Conservation (phyloP, 2,329 filamentous ascomycete genomes). For the Xylariaceae sp. region DNA sequence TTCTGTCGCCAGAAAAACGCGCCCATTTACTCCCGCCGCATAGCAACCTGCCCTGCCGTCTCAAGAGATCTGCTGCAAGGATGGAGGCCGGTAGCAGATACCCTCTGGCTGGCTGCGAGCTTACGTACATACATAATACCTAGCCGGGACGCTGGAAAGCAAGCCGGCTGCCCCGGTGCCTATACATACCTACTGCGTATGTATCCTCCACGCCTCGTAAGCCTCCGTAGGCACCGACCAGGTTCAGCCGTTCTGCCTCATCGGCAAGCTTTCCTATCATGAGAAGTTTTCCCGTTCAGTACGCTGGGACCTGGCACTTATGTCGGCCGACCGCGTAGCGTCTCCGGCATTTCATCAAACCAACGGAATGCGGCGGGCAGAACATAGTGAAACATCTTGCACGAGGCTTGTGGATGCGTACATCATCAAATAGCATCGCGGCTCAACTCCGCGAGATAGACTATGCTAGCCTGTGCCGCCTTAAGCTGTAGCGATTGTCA, state of each 20-base stretch:
- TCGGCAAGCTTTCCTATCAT: conserved; percentile 22
- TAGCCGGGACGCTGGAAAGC: conserved; percentile 8
- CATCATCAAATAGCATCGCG: neutral
- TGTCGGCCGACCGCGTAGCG: conserved; percentile 7
- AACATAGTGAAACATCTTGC: neutral
- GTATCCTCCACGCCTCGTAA: conserved; percentile 15
- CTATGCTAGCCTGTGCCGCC: neutral
- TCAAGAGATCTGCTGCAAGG: conserved; percentile 29
- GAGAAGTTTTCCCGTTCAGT: conserved; percentile 18
- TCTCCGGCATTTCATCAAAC: conserved; percentile 18
- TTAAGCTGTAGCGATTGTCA: neutral
- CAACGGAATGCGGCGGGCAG: neutral
- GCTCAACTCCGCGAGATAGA: neutral
- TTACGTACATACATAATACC: conserved; percentile 10
- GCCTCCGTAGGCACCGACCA: conserved; percentile 15
- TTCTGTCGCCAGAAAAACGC: neutral
- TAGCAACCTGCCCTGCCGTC: conserved; percentile 25
- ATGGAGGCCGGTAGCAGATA: conserved; percentile 23
- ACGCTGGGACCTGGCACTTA: conserved; percentile 1
- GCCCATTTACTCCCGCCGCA: conserved; percentile 1
- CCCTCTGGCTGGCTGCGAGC: neutral
- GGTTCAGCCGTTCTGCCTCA: conserved; percentile 20
- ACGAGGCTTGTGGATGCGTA: neutral
- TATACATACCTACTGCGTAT: too few species aligned
- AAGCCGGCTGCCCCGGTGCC: conserved; percentile 16